Percentiles rank a stretch among this genome's conserved stretches.
These are phyloP conservation scores for Ogataea thermomethanolica DNA, from an alignment of 805 yeast species.

Conservation along the genomic window DNA sequence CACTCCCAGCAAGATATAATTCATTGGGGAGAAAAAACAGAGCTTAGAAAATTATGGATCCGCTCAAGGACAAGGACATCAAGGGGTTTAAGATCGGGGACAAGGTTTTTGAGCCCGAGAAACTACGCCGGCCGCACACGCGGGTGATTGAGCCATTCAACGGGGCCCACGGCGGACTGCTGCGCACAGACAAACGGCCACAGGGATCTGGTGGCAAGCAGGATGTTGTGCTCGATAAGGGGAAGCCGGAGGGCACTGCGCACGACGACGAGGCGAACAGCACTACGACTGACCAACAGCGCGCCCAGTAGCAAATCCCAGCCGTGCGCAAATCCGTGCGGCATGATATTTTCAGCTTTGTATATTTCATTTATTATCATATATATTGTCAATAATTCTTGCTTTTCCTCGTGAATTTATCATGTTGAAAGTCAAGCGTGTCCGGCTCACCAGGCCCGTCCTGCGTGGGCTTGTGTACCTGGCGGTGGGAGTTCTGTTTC, in stretches of 20 bases:
- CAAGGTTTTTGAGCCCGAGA: slow-evolving; percentile 5
- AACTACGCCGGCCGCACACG: slow-evolving; percentile 5
- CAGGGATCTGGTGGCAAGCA: neutral
- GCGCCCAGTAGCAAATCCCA: too few relatives aligned
- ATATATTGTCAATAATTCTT: too few relatives aligned
- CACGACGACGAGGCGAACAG: neutral
- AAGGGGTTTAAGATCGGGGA: slow-evolving; percentile 9
- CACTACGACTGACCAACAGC: too few relatives aligned
- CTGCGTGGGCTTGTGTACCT: neutral
- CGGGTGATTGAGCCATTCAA: neutral
- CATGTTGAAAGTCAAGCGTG: too few relatives aligned
- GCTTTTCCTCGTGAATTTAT: too few relatives aligned
- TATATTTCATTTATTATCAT: too few relatives aligned
- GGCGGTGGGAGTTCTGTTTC: neutral
- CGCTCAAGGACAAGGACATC: slow-evolving; percentile 6
- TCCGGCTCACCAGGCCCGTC: too few relatives aligned
- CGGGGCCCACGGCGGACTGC: slow-evolving; percentile 4
- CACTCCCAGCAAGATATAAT: slow-evolving; percentile 19
- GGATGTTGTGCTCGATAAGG: neutral
- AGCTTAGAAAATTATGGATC: slow-evolving; percentile 6
- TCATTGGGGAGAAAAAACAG: slow-evolving; percentile 4
- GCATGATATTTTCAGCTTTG: too few relatives aligned
- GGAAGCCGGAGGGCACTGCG: neutral
- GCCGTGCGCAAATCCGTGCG: too few relatives aligned
- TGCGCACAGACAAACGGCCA: slow-evolving; percentile 9